Evolutionary conservation across 495 filamentous ascomycete genomes (phyloP), one percentile per base, ranked within the genome.

Genomic region (Penicillium steckii): DNA sequence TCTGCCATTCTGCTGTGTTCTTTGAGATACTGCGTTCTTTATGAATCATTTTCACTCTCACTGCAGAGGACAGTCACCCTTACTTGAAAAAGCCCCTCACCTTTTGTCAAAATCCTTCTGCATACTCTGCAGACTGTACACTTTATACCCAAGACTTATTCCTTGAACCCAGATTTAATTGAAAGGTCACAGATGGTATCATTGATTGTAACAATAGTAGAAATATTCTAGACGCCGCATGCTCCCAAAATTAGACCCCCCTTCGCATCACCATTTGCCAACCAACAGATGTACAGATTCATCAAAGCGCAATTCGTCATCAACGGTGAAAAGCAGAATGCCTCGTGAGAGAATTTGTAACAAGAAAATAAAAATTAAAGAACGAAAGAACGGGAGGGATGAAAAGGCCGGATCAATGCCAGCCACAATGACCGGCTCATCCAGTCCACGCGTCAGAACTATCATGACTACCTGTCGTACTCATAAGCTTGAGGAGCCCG

Each of bases 401-500:
- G n/a, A n/a, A n/a, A n/a, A n/a, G n/a, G n/a, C n/a, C n/a, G n/a
- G n/a, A n/a, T n/a, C n/a, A n/a, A 41, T 9, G 10, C 18, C 9
- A 4, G 6, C 19, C 23, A 19, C 24, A n/a, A 15, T n/a, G 18
- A 29, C 17, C 40, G 30, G 13, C 15, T 38, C 43, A 66, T 29
- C 55, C 56, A 50, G 45, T 54, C 57, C 62, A 62, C 5, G 58
- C 44, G 22, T 63, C 60, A 5, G 52, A 43, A 9, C 35, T 59
- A 21, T 58, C 55, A 17, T 51, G 48, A 33, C 50, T 50, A 35
- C 66, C 63, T n/a, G 57, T 51, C 18, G 69, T 72, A 18, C 55
- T 66, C 70, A 72, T 75, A 5, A 75, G 58, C 48, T 73, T 75
- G 23, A 75, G 57, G 18, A 75, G 29, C 37, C 70, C 72, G 32